Evolutionary conservation across 129 eudicot genomes (phyloP).

Genomic region (Logfia minima): DNA sequence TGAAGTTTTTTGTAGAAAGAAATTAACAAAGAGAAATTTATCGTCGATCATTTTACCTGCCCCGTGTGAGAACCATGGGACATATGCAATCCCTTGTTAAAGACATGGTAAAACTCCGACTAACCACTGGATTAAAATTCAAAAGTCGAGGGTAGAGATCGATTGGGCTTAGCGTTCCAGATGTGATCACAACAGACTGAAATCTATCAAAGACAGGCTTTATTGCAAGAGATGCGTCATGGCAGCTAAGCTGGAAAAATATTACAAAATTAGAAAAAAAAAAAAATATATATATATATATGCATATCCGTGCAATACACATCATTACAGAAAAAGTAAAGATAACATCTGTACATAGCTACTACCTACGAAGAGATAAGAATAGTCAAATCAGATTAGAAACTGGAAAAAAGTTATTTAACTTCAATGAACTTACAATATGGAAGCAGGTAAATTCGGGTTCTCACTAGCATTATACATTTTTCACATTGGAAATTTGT

Average conservation of each 20-base stretch:
- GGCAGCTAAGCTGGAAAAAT: conserved; percentile 82
- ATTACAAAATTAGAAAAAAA: conserved; percentile 3
- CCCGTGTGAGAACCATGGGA: conserved; percentile 98
- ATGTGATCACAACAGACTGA: conserved; percentile 93
- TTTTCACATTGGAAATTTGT: background rate
- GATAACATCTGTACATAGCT: background rate
- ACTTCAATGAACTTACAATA: conserved; percentile 20
- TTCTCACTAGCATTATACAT: conserved; percentile 8
- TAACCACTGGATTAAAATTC: conserved; percentile 95
- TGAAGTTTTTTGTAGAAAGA: background rate
- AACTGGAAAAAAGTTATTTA: background rate
- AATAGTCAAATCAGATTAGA: background rate
- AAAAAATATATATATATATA: background rate
- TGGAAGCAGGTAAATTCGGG: background rate
- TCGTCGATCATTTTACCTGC: conserved; percentile 58
- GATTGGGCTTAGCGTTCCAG: conserved; percentile 95
- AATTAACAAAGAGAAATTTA: background rate
- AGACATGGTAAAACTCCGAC: conserved; percentile 97
- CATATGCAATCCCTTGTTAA: conserved; percentile 99
- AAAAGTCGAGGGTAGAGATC: conserved; percentile 98
- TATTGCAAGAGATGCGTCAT: conserved; percentile 99
- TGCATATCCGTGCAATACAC: background rate
- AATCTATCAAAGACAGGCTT: conserved; percentile 98
- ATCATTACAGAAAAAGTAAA: background rate
- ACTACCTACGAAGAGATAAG: background rate